Conservation (phyloP, 192 early-diverging fungal genomes). For the Rhizoclosmatium globosum region DNA sequence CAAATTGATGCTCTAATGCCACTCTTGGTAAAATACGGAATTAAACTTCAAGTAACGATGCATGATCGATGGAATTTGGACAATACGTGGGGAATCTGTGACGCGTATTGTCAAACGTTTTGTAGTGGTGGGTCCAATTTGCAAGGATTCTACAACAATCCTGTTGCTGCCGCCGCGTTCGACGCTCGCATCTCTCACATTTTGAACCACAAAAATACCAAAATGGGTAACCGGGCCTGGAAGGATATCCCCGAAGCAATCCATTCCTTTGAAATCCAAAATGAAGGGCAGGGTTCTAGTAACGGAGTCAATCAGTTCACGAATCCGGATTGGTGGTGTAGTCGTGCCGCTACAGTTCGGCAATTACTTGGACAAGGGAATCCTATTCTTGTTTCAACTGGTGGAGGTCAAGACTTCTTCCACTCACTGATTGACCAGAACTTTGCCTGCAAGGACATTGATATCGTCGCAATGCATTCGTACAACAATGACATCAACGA, state of each 20-base stretch:
- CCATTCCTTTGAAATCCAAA: conserved; percentile 36
- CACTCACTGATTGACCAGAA: conserved; percentile 24
- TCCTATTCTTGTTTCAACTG: conserved; percentile 31
- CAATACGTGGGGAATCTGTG: conserved; percentile 34
- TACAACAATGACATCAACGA: conserved; percentile 12
- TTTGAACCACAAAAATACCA: conserved; percentile 26
- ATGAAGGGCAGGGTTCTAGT: conserved; percentile 37
- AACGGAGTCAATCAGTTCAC: conserved; percentile 7
- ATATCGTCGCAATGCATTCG: conserved; percentile 38
- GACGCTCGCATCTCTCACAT: conserved; percentile 34
- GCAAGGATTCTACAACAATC: conserved; percentile 27
- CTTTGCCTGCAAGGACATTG: conserved; percentile 25
- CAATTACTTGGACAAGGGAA: not conserved
- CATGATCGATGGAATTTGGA: conserved; percentile 38
- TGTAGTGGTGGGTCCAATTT: not conserved
- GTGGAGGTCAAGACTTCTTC: conserved; percentile 34
- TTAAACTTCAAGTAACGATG: conserved; percentile 33
- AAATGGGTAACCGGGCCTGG: conserved; percentile 31
- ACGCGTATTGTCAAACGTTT: conserved; percentile 32
- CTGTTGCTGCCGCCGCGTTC: not conserved
- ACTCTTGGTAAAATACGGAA: not conserved
- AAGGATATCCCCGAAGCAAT: conserved; percentile 34
- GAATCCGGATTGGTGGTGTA: conserved; percentile 39
- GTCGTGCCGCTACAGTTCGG: conserved; percentile 18
- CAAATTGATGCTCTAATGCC: conserved; percentile 29